These are phyloP conservation scores for Hanseniaspora mollemarum DNA, from an alignment of 805 yeast genomes.

Conservation along the genomic window DNA sequence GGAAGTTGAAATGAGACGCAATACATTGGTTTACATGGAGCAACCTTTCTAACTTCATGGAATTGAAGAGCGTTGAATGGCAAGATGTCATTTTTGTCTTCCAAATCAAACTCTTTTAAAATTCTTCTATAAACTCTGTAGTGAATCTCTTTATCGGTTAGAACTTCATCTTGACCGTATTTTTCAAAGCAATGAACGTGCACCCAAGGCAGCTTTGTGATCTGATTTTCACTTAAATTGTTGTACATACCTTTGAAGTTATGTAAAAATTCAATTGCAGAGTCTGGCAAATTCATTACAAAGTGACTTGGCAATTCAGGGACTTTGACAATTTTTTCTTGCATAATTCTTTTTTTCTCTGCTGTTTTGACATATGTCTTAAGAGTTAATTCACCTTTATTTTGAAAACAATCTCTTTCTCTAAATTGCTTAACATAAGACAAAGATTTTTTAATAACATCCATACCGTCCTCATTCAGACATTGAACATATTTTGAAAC, in stretches of 20 bases:
- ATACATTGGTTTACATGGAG: constrained; percentile 95
- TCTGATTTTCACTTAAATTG: constrained; percentile 29
- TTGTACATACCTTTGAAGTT: constrained; percentile 65
- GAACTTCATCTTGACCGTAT: constrained; percentile 56
- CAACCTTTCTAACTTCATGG: constrained; percentile 84
- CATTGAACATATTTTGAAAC: constrained; percentile 48
- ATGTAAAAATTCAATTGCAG: constrained; percentile 72
- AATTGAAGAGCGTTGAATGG: constrained; percentile 43
- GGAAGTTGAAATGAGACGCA: constrained; percentile 74
- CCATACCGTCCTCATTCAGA: constrained; percentile 70
- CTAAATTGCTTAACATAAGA: constrained; percentile 26
- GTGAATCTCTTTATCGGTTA: constrained; percentile 55
- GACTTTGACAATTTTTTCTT: constrained; percentile 28
- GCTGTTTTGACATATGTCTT: constrained; percentile 31
- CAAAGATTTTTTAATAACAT: constrained; percentile 52
- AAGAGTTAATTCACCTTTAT: constrained; percentile 32
- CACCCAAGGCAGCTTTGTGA: constrained; percentile 53
- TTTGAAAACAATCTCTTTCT: constrained; percentile 16
- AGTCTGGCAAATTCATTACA: constrained; percentile 93
- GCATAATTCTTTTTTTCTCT: constrained; percentile 22
- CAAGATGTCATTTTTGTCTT: constrained; percentile 35
- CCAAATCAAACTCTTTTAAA: constrained; percentile 34
- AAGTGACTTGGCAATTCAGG: constrained; percentile 57
- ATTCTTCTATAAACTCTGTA: constrained; percentile 51
- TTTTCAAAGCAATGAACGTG: constrained; percentile 92